Base-by-base conservation (phyloP, 352 stramenopile genomes). In the Phytophthora tentaculata region DNA sequence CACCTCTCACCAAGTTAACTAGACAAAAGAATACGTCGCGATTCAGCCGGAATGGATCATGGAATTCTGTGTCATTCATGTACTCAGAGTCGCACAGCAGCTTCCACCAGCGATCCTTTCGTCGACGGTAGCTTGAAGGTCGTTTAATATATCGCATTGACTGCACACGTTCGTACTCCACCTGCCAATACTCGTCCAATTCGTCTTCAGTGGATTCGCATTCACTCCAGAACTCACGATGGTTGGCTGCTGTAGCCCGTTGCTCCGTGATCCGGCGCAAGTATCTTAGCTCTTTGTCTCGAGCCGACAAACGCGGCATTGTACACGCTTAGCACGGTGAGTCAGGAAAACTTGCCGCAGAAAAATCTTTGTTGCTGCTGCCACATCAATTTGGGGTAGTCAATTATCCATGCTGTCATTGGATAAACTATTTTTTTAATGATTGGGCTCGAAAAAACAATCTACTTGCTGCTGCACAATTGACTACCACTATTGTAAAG, bases 1-100 rank as follows among this genome's bases (percentile, higher is more conserved):
- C 57, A 16, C 51, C 39, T 28, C 37, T 60, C n/a, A 60, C 60
- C 17, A 61, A 28, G 9, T 28, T 10, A 4, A 61, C n/a, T 17
- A 68, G 44, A 2, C 50, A 28, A 16, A n/a, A 56, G 50, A 68
- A 61, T 29, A 61, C 22, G 1, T n/a, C 19, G 5, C 60, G 60
- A 0, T 56, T 20, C 14, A 61, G 41, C 37, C 61, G 20, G 17
- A 68, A 68, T 22, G 61, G 52, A 2, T 68, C 22, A 16, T 68
- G 44, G 24, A 67, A 61, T n/a, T 67, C 41, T 51, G 60, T 51
- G 19, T 52, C 51, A 16, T 52, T 68, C 19, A 47, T 56, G 43
- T 68, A 43, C 8, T 68, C 51, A 13, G 6, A 28, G 19, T 68
- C 29, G 29, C 41, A 12, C 1, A 68, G 43, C 19, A 61, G 22